These are phyloP conservation scores for Stellera chamaejasme DNA, from an alignment of 345 rosid species.

Conservation along the genomic window DNA sequence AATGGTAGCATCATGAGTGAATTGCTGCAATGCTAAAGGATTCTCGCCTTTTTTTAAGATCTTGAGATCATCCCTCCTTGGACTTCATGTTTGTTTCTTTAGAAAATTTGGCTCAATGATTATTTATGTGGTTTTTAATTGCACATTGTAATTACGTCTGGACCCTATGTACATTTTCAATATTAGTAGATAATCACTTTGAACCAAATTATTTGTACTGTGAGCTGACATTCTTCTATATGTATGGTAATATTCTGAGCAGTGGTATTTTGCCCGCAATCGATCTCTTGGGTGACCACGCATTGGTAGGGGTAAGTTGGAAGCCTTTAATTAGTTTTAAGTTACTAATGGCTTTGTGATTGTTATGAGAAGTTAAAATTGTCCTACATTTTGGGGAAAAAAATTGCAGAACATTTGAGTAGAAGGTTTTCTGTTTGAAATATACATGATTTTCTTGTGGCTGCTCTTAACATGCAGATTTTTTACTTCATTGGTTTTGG, in stretches of 20 bases:
- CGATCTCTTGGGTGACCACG: conserved; percentile 39
- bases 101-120: not conserved
- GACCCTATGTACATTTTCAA: not conserved
- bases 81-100: not conserved
- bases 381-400: too few species aligned
- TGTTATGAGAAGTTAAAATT: too few species aligned
- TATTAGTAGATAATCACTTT: not conserved
- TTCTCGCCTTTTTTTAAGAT: not conserved
- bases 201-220: not conserved
- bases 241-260: conserved; percentile 24
- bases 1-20: not conserved
- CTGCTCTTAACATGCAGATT: conserved; percentile 38
- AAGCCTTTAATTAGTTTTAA: not conserved
- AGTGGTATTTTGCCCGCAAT: conserved; percentile 95
- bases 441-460: not conserved
- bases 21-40: conserved; percentile 1
- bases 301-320: conserved; percentile 72
- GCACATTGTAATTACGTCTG: not conserved
- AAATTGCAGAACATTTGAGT: too few species aligned
- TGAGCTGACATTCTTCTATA: conserved; percentile 18
- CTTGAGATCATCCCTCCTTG: conserved; percentile 1
- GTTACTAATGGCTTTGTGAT: too few species aligned
- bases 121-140: not conserved
- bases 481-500: conserved; percentile 88
- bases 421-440: too few species aligned